Base-by-base conservation (phyloP, 805 yeast species). In the Yarrowia hollandica region DNA sequence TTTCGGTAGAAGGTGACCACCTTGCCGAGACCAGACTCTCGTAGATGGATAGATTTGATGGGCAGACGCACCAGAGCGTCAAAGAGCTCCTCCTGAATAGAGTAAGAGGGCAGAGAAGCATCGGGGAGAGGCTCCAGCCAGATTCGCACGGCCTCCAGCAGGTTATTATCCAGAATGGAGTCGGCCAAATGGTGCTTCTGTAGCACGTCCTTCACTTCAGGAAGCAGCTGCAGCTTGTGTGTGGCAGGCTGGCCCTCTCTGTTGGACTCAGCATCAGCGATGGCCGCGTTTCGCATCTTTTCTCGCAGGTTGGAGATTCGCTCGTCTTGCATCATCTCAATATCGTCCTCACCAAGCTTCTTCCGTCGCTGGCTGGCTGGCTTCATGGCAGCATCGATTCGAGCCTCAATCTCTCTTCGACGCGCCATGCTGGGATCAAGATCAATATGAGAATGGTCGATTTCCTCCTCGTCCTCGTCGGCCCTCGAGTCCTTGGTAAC, bases 71-170 rank as follows among this genome's bases (percentile, higher is more conserved):
- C 78, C 60, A 94, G 75, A 33, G 96, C 86, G 16, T 77, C 76
- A 65, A 94, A 88, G 66, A 94, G 74, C 60, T 87, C 91, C 71
- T 86, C 89, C 72, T 94, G 99, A 64, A 94, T 92, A 71, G 90
- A 96, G 74, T 87, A 94, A 1, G 96, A 91, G n/a, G 99, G 99
- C 74, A 94, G 79, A 10, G 97, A 89, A 44, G 95, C 96, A 77
- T 95, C 98, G 3, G 99, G 99, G 66, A 94, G 79, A 26, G 99
- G 99, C 72, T 94, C 99, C 60, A 94, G 78, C 99, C 99, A 94
- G 71, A 90, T 85, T 66, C 98, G 81, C 23, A 94, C 91, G 54
- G 96, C 92, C 67, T 92, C 97, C 61, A 94, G 77, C 66, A 94
- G 73, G 72, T 94, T 94, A 71, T 94, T 94, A 75, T 94, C 99